Evolutionary conservation across 2,329 filamentous ascomycete species (phyloP), one percentile per base, ranked within the genome.

Genomic region (Pestalotiopsis sp.): DNA sequence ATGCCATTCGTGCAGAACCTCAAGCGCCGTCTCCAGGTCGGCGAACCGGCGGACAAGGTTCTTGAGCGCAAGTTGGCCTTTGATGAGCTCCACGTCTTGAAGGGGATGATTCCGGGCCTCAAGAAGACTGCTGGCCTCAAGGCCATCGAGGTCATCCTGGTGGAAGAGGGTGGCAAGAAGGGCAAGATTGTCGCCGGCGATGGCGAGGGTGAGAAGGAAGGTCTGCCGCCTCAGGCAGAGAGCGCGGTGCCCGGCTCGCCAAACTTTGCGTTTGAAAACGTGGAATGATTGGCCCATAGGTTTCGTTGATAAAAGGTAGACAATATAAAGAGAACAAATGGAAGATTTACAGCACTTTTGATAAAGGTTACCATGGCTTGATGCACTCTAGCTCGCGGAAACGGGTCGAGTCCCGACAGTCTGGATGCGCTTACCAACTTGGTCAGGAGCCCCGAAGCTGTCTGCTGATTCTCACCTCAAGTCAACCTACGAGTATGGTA

Each of bases 1-100:
- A 98, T 98, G 95, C 96, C 96, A 0, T 98, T 98, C 77, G 91
- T 98, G 64, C 95, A 98, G 83, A 83, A 80, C 6, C 84, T 98
- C 69, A 98, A 98, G 91, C 93, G 89, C 80, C 90, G 93, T 65
- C 87, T 99, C 67, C 86, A 94, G 68, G 85, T 86, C 64, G 92
- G 93, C 70, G 90, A 95, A 81, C 82, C 85, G 14, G 83, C 89
- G 1, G 84, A 87, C 27, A 85, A 82, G 2, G 93, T 98, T 11
- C 91, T 98, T 76, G 90, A 95, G 77, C 88, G 94, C 72, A 93
- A 95, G 81, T 85, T 99, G 70, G 87, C 89, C 1, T 99, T 98
- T 79, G 91, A 98, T 75, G 96, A 99, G 85, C 85, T 90, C 62
- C 86, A 87, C 69, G 92, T 91, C 41, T 85, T 98, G 68, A 80